These are phyloP conservation scores for Globisporangium middletonii DNA, from an alignment of 352 stramenopile species.

Conservation along the genomic window DNA sequence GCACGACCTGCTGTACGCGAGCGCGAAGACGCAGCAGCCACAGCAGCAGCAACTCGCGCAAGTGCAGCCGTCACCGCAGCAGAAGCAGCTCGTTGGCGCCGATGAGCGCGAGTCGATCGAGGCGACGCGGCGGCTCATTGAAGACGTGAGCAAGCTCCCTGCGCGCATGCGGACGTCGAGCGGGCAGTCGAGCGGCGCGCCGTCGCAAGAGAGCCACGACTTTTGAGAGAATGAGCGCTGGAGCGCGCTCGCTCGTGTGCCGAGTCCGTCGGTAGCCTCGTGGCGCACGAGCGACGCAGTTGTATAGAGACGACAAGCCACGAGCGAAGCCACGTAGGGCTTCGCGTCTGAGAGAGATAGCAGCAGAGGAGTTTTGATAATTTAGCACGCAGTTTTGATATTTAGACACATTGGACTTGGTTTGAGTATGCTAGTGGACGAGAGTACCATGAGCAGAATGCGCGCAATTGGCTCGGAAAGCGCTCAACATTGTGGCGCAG, in stretches of 20 bases:
- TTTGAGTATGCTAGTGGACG: neutral
- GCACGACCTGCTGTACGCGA: conserved; percentile 2
- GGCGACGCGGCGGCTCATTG: conserved; percentile 54
- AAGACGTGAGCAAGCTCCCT: conserved; percentile 37
- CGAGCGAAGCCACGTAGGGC: neutral
- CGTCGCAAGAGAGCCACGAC: conserved; percentile 43
- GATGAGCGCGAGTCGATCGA: conserved; percentile 34
- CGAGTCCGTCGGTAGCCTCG: no score
- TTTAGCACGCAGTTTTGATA: neutral
- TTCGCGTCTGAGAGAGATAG: neutral
- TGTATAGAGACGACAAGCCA: no score
- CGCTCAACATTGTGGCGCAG: no score
- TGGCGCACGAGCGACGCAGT: no score
- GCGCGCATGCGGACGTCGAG: conserved; percentile 45
- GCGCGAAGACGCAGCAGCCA: conserved; percentile 3
- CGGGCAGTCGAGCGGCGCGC: conserved; percentile 44
- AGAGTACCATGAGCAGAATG: no score
- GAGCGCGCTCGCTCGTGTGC: no score
- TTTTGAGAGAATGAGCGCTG: conserved; percentile 19
- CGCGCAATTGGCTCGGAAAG: no score
- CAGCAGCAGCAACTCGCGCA: neutral
- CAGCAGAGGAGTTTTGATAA: neutral
- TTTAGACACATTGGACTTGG: neutral
- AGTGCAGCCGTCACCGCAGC: conserved; percentile 3
- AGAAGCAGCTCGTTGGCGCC: neutral